Evolutionary conservation across 106 monocot genomes (phyloP).

Genomic region (Allium cepa): DNA sequence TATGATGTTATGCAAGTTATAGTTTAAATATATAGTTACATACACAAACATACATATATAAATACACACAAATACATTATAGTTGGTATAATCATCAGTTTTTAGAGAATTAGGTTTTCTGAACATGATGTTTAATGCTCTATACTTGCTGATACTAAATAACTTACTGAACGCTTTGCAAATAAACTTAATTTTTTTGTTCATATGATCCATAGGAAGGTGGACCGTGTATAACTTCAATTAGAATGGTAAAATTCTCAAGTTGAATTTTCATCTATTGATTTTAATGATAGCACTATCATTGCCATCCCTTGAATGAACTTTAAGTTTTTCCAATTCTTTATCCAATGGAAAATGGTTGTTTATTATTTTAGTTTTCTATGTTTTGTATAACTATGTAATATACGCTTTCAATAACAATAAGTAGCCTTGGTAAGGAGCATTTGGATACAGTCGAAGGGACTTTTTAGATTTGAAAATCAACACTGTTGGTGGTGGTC

Average conservation of each 20-base stretch:
- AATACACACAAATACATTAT: constrained; percentile 29
- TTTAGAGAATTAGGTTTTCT: constrained; percentile 45
- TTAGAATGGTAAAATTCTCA: constrained; percentile 48
- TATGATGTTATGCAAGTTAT: no score
- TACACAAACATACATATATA: no score
- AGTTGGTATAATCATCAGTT: constrained; percentile 64
- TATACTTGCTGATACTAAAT: background rate
- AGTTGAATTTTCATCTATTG: no score
- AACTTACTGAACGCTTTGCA: background rate
- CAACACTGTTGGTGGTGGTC: constrained; percentile 74
- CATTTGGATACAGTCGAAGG: constrained; percentile 66
- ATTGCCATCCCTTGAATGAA: no score
- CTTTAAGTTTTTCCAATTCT: no score
- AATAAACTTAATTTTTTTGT: background rate
- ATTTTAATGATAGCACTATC: no score
- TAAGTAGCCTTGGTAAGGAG: constrained; percentile 55
- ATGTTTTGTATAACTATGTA: no score
- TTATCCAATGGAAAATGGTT: no score
- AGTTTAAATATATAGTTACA: no score
- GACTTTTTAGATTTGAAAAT: constrained; percentile 62
- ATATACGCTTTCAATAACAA: no score
- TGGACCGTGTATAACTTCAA: constrained; percentile 65
- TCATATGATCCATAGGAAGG: constrained; percentile 43
- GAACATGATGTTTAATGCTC: background rate
- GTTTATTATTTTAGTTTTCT: no score